Conservation (phyloP, 352 stramenopile species). For the Aphanomyces stellatus region DNA sequence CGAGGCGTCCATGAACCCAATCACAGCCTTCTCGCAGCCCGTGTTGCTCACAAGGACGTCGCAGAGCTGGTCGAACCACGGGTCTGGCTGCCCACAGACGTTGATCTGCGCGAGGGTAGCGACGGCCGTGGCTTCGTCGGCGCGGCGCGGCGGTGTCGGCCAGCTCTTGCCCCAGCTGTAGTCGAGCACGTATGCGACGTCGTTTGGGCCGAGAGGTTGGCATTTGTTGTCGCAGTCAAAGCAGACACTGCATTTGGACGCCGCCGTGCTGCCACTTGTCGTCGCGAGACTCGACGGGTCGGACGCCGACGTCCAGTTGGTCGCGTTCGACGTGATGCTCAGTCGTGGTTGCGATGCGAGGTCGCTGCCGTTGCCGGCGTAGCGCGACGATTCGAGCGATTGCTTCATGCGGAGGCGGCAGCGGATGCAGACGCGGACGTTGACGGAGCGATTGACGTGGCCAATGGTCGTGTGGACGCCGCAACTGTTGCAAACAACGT, state of each 20-base stretch:
- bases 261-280: background rate
- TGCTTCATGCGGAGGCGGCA: constrained; percentile 31
- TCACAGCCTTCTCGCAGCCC: constrained; percentile 48
- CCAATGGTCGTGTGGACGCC: constrained; percentile 50
- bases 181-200: constrained; percentile 62
- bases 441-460: constrained; percentile 37
- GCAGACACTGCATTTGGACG: constrained; percentile 1
- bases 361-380: constrained; percentile 64
- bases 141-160: constrained; percentile 66
- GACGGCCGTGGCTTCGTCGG: constrained; percentile 57
- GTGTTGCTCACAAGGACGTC: constrained; percentile 71
- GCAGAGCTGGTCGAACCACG: constrained; percentile 51
- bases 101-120: constrained; percentile 33
- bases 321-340: background rate
- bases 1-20: constrained; percentile 54
- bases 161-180: constrained; percentile 84
- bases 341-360: constrained; percentile 20
- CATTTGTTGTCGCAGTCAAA: constrained; percentile 14
- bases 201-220: background rate
- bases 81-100: background rate
- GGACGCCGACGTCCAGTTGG: background rate
- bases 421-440: constrained; percentile 57
- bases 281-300: background rate
- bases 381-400: background rate
- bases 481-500: constrained; percentile 62